These are phyloP conservation scores for Salvia sclarea DNA, from an alignment of 305 asterid species.

Conservation along the genomic window DNA sequence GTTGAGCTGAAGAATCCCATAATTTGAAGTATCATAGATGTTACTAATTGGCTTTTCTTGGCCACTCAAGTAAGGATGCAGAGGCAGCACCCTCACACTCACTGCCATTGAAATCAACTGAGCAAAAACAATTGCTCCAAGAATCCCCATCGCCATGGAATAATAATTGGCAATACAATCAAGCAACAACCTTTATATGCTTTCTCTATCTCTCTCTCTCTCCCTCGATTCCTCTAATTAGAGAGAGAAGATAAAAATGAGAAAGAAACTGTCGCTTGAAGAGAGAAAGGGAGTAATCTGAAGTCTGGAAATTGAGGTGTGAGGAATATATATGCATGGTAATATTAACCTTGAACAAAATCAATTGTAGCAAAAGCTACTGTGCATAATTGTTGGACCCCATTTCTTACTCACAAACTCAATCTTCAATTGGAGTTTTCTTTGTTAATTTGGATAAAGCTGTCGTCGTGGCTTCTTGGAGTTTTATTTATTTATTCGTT, in stretches of 20 bases:
- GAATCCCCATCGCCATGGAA: constrained; percentile 36
- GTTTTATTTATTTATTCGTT: no score
- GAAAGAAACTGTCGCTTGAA: neutral
- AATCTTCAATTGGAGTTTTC: constrained; percentile 21
- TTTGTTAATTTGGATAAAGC: constrained; percentile 22
- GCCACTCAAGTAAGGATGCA: constrained; percentile 59
- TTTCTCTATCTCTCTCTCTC: constrained; percentile 20
- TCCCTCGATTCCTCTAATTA: constrained; percentile 2
- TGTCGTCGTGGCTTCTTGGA: neutral
- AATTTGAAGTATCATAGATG: constrained; percentile 80
- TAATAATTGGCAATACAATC: constrained; percentile 31
- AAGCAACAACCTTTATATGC: constrained; percentile 13
- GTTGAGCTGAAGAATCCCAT: constrained; percentile 72
- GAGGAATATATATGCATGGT: constrained; percentile 19
- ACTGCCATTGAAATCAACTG: constrained; percentile 41
- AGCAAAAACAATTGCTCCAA: constrained; percentile 37
- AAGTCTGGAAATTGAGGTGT: neutral
- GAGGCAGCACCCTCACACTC: constrained; percentile 42
- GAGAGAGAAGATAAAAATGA: constrained; percentile 8
- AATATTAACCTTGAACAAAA: neutral
- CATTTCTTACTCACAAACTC: constrained; percentile 20
- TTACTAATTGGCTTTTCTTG: constrained; percentile 43
- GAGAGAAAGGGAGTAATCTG: no score
- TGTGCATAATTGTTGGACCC: constrained; percentile 38
- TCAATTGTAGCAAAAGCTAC: neutral